A percentile compares a stretch with the other conserved stretches of the same genome.
These are phyloP conservation scores for Penicillium parvum DNA, from an alignment of 495 filamentous ascomycete genomes.

Conservation along the genomic window DNA sequence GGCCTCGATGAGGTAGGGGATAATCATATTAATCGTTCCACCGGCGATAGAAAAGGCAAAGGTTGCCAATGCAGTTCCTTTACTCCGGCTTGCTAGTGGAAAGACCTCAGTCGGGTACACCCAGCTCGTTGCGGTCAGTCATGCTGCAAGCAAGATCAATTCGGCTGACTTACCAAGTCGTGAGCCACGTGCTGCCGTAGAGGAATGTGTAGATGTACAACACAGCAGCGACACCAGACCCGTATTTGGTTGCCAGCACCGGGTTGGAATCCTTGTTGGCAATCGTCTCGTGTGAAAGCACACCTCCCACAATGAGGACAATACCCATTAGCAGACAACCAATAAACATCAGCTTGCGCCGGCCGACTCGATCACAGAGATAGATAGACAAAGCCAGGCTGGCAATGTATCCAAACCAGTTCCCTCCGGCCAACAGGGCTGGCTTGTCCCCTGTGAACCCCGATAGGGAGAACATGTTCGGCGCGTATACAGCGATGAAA, in stretches of 20 bases:
- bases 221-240: constrained; percentile 37
- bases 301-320: constrained; percentile 17
- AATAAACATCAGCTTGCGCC: constrained; percentile 17
- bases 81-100: constrained; percentile 24
- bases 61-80: constrained; percentile 43
- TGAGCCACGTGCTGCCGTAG: constrained; percentile 46
- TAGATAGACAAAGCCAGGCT: constrained; percentile 39
- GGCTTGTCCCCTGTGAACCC: constrained; percentile 31
- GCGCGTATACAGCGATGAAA: constrained; percentile 31
- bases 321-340: constrained; percentile 14
- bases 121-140: no score
- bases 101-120: constrained; percentile 17
- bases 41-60: constrained; percentile 47
- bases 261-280: constrained; percentile 4
- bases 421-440: constrained; percentile 44
- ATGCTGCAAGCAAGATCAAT: no score
- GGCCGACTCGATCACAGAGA: constrained; percentile 15
- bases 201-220: constrained; percentile 45
- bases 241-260: constrained; percentile 3
- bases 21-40: constrained; percentile 38
- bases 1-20: constrained; percentile 39
- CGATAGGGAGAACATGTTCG: constrained; percentile 29
- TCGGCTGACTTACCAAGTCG: constrained; percentile 29
- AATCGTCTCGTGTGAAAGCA: constrained; percentile 14
- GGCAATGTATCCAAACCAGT: constrained; percentile 42